These are phyloP conservation scores for Ilyonectria mors-panacis DNA, from an alignment of 2,329 filamentous ascomycete genomes.

Conservation along the genomic window DNA sequence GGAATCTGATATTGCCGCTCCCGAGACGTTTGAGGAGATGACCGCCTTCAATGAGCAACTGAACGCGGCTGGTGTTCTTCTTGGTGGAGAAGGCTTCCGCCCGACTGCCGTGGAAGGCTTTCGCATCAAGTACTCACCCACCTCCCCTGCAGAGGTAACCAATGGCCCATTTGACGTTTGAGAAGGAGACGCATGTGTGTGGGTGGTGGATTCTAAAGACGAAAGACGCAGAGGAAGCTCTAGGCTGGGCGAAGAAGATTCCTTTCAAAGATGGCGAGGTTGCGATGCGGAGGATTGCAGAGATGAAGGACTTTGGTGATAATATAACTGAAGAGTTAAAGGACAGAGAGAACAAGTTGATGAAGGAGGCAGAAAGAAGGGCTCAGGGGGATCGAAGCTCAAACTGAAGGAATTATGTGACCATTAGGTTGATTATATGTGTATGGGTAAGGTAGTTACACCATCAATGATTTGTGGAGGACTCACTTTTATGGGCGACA, in stretches of 20 bases:
- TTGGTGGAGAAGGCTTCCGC: constrained; percentile 47
- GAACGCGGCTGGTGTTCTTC: constrained; percentile 45
- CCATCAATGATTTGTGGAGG: no score
- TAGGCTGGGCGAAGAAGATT: constrained; percentile 50
- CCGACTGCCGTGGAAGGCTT: constrained; percentile 46
- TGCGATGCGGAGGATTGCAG: constrained; percentile 44
- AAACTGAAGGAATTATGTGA: no score
- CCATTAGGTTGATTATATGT: no score
- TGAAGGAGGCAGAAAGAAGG: constrained; percentile 9
- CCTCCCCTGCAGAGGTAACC: constrained; percentile 37
- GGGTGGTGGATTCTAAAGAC: constrained; percentile 53
- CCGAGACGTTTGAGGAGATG: constrained; percentile 47
- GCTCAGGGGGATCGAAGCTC: not conserved
- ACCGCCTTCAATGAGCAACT: constrained; percentile 48
- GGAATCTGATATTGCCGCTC: constrained; percentile 35
- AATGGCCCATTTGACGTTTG: constrained; percentile 51
- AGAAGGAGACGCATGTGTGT: constrained; percentile 45
- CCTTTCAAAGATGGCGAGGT: constrained; percentile 46
- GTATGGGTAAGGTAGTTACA: no score
- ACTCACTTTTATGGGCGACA: no score
- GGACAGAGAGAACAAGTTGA: constrained; percentile 30
- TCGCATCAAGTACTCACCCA: constrained; percentile 45
- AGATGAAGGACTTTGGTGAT: constrained; percentile 41
- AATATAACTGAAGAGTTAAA: constrained; percentile 36
- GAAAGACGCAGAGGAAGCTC: constrained; percentile 48